A percentile compares a stretch with the other conserved stretches of the same genome.
These are phyloP conservation scores for Penicillium crustosum DNA, from an alignment of 2,329 filamentous ascomycete species.

Conservation along the genomic window DNA sequence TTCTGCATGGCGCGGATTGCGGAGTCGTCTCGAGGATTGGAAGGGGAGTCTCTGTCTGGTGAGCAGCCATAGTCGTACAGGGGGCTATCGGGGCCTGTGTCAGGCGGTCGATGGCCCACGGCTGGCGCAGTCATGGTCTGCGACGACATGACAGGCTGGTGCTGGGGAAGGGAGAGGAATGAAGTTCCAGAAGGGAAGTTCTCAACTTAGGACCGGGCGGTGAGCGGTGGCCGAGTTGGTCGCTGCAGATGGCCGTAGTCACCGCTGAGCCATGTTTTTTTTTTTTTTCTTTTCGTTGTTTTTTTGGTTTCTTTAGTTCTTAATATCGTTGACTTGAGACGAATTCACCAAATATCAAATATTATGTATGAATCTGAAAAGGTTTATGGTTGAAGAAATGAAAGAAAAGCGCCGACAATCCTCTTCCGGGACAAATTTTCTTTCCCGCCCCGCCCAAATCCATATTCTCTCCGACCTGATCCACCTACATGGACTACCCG, in stretches of 20 bases:
- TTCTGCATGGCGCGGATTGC: constrained; percentile 40
- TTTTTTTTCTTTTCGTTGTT: neutral
- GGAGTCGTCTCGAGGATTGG: constrained; percentile 36
- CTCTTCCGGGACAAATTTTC: constrained; percentile 28
- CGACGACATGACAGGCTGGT: constrained; percentile 45
- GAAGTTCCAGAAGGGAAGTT: constrained; percentile 29
- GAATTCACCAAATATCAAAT: neutral
- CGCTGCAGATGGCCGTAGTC: constrained; percentile 26
- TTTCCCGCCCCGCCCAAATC: constrained; percentile 26
- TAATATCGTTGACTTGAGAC: neutral
- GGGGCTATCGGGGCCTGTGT: constrained; percentile 43
- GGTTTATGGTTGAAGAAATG: neutral
- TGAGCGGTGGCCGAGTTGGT: constrained; percentile 27
- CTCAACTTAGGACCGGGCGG: constrained; percentile 26
- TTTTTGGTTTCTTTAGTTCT: neutral
- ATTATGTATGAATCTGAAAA: neutral
- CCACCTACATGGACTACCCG: constrained; percentile 16
- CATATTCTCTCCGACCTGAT: constrained; percentile 21
- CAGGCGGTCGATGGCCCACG: constrained; percentile 47
- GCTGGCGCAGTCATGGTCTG: constrained; percentile 50
- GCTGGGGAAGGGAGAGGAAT: constrained; percentile 26
- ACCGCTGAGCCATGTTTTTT: constrained; percentile 6
- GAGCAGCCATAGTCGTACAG: constrained; percentile 41
- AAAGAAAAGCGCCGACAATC: constrained; percentile 15
- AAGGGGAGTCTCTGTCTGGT: constrained; percentile 28